Conservation (phyloP, 2,329 filamentous ascomycete genomes). For the Cryphonectria parasitica region DNA sequence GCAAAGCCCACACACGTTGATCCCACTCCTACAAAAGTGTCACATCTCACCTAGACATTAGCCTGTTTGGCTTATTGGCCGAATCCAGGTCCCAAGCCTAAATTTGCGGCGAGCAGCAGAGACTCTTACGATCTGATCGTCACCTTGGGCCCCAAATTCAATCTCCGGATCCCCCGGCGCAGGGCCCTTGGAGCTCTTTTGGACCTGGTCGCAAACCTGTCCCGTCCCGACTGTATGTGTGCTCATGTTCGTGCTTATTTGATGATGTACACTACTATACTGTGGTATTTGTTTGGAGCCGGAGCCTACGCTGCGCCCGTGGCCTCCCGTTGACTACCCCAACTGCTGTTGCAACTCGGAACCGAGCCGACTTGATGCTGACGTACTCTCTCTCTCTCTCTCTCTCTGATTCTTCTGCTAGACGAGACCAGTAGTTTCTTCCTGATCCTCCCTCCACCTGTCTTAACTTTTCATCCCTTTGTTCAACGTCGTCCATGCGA, state of each 20-base stretch:
- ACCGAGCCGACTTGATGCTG: constrained; percentile 16
- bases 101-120: neutral
- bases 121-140: neutral
- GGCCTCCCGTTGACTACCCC: neutral
- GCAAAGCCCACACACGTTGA: neutral
- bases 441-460: constrained; percentile 9
- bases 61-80: neutral
- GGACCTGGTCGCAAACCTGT: constrained; percentile 2
- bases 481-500: constrained; percentile 23
- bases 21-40: neutral
- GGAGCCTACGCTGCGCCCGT: neutral
- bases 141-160: constrained; percentile 7
- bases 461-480: constrained; percentile 10
- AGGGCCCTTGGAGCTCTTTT: neutral
- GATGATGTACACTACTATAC: neutral
- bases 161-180: constrained; percentile 14
- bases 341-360: constrained; percentile 6
- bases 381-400: constrained; percentile 8
- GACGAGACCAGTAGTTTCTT: neutral
- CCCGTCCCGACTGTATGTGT: constrained; percentile 11
- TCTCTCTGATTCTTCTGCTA: constrained; percentile 11
- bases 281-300: neutral
- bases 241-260: constrained; percentile 2
- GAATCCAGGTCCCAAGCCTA: neutral
- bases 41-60: neutral